Evolutionary conservation across 495 filamentous ascomycete genomes (phyloP), one percentile per base, ranked within the genome.

Genomic region (Aspergillus conjunctus): DNA sequence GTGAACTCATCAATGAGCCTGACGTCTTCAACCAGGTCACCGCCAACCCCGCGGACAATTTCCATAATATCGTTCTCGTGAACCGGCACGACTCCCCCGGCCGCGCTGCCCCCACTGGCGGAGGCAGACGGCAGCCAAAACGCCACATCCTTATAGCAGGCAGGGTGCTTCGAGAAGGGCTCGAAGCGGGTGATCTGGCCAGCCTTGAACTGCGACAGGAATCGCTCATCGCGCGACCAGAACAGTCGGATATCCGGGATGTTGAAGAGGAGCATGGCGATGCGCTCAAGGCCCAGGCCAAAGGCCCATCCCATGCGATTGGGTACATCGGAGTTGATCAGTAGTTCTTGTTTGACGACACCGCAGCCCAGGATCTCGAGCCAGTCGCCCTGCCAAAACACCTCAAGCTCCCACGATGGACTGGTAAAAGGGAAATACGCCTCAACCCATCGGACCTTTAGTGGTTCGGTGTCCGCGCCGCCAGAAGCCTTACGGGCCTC

Each of bases 1-100:
- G 80, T 84, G 69, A 98, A 98, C 63, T 91, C 82, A 76, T 98
- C 94, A 52, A 87, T 80, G 31, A 95, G 75, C 59, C 73, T 81
- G 64, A 97, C 94, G 69, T 95, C 90, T 77, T 98, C 94, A 17
- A 94, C 91, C 39, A 85, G 69, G 71, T 96, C 89, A 15, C 91
- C 92, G 9, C 84, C 90, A 30, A 91, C 82, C 22, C 85, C 85
- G 44, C 94, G 82, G 12, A 97, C 88, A 51, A 96, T 80, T 77
- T 98, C 94, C 93, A 97, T 97, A 43, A 98, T 76, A 75, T 98
- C 95, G 72, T 98, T 98, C 74, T 93, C 93, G 68, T 97, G 92
- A 63, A 96, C 90, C 1, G 74, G 64, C 17, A 77, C 72, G 33
- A 70, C 73, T 26, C 81, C 80, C 51, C 85, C 84, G 14, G 84